These are phyloP conservation scores for Exophiala dermatitidis DNA, from an alignment of 2,329 filamentous ascomycete genomes.

Conservation along the genomic window DNA sequence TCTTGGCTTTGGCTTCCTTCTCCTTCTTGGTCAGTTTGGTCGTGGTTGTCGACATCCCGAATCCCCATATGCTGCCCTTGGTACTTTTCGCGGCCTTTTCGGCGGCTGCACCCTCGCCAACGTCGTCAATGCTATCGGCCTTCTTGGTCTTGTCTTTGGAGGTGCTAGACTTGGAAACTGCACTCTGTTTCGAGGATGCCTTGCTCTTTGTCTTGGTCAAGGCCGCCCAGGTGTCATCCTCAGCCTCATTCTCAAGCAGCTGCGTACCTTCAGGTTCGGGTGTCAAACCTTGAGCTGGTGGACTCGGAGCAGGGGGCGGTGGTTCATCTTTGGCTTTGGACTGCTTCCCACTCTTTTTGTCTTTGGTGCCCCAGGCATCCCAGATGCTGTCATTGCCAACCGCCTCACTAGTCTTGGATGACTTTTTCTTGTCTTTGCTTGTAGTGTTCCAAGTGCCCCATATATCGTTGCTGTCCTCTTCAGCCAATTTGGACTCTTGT, in stretches of 20 bases:
- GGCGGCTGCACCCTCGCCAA: slow-evolving; percentile 18
- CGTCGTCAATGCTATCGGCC: slow-evolving; percentile 20
- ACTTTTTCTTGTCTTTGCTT: slow-evolving; percentile 44
- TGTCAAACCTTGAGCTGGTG: slow-evolving; percentile 40
- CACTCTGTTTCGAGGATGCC: slow-evolving; percentile 38
- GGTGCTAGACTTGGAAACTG: slow-evolving; percentile 26
- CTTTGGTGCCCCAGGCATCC: slow-evolving; percentile 27
- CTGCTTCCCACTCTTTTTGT: slow-evolving; percentile 43
- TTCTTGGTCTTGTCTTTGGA: slow-evolving; percentile 27
- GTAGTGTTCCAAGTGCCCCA: slow-evolving; percentile 39
- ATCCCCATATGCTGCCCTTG: slow-evolving; percentile 39
- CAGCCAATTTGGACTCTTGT: slow-evolving; percentile 7
- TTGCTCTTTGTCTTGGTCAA: slow-evolving; percentile 33
- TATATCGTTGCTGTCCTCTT: slow-evolving; percentile 39
- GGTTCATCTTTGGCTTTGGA: slow-evolving; percentile 38
- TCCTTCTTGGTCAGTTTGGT: slow-evolving; percentile 41
- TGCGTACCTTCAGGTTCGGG: slow-evolving; percentile 36
- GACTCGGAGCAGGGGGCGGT: slow-evolving; percentile 44
- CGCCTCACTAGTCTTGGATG: slow-evolving; percentile 34
- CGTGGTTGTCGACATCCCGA: slow-evolving; percentile 34
- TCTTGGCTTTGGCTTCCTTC: slow-evolving; percentile 41
- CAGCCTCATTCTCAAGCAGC: slow-evolving; percentile 28
- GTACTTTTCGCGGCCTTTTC: slow-evolving; percentile 30
- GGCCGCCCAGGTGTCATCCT: slow-evolving; percentile 36
- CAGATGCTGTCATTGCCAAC: slow-evolving; percentile 30